Percentiles rank a stretch among this genome's conserved stretches.
Evolutionary conservation across 2,329 filamentous ascomycete genomes (phyloP).

Genomic region (Madurella fahalii): DNA sequence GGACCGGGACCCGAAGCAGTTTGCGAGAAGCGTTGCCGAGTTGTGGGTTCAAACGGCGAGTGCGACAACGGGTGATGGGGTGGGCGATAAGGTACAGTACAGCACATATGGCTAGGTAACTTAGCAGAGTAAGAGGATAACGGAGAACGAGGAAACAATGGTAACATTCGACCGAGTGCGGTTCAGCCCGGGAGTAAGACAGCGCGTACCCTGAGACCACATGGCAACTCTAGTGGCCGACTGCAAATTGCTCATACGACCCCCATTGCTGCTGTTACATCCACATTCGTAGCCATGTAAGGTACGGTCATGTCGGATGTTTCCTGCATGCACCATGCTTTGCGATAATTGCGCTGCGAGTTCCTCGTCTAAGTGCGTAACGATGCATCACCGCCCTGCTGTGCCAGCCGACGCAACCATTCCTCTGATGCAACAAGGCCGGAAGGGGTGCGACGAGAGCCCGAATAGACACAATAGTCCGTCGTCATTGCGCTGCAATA

Average conservation of each 20-base stretch:
- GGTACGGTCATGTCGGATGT: not conserved
- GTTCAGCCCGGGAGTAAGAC: too few species aligned
- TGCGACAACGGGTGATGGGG: too few species aligned
- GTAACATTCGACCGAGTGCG: too few species aligned
- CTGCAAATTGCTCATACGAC: too few species aligned
- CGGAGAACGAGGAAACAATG: not conserved
- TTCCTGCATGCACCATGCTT: not conserved
- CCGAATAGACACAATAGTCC: not conserved
- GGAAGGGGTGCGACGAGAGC: too few species aligned
- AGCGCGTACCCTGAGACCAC: too few species aligned
- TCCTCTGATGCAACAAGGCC: not conserved
- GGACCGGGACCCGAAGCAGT: conserved; percentile 3
- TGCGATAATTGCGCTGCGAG: not conserved
- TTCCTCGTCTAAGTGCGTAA: not conserved
- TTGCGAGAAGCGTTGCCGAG: not conserved
- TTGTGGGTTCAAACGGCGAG: not conserved
- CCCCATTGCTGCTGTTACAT: too few species aligned
- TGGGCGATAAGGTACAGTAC: too few species aligned
- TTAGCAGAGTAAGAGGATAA: too few species aligned
- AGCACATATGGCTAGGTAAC: too few species aligned
- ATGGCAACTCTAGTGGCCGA: too few species aligned
- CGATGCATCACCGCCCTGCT: not conserved
- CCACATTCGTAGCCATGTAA: not conserved
- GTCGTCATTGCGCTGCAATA: not conserved
- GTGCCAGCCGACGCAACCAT: conserved; percentile 3